Base-by-base conservation (phyloP, 129 eudicot species). In the Tagetes erecta region DNA sequence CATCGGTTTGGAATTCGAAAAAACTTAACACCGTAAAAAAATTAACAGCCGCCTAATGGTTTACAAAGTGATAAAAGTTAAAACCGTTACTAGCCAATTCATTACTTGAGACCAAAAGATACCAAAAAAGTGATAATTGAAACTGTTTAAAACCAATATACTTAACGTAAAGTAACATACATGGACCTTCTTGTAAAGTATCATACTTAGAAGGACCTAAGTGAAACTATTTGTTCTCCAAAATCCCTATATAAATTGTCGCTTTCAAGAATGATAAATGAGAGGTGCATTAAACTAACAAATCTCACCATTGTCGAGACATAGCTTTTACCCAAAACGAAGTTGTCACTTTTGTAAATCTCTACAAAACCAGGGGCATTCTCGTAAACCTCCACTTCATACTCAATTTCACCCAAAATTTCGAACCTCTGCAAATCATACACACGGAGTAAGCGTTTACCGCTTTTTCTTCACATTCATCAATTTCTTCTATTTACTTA, bases 301-400 rank as follows among this genome's bases (percentile, higher is more conserved):
- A 64, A 75, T 75, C 64, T 62, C 79, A 34, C 79, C 72, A 50
- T 9, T 76, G 45, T 76, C 80, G 80, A 76, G 80, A 68, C 67
- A 9, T n/a, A 56, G 75, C 80, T 76, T 76, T 76, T 76, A 14
- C 59, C 37, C 46, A 47, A 68, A 68, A 13, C 75, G 56, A 59
- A 56, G 80, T 20, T 56, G 75, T 76, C 80, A 76, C 74, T 68
- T 33, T 56, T 57, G 50, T 67, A 8, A 44, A 76, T 56, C 62
- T 35, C 38, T 12, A 68, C 50, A 67, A 55, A 42, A 44, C 39
- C 31, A 76, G 74, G 80, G 74, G 64, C 70, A 74, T 37, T 74
- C 46, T 46, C 27, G 71, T 63, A 63, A 49, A 20, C 45, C 57
- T 66, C 38, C 52, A 66, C 72, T 33, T 67, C 76, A 56, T 72